Conservation (phyloP, 805 yeast species). For the Schwanniomyces vanrijiae region DNA sequence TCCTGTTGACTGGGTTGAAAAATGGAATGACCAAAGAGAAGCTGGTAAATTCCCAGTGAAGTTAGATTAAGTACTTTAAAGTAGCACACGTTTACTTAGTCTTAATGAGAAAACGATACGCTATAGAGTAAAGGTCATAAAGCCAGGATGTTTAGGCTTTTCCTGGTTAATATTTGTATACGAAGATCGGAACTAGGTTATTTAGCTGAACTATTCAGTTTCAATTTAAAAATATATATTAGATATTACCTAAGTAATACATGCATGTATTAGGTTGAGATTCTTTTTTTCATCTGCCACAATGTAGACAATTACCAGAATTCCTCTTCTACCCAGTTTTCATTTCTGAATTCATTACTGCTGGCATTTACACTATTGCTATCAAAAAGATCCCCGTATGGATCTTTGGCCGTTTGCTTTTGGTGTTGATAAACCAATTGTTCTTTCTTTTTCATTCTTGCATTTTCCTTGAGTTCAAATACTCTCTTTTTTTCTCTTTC, state of each 20-base stretch:
- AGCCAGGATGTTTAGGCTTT: neutral
- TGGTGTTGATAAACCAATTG: conserved; percentile 38
- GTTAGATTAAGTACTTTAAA: conserved; percentile 20
- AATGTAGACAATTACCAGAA: conserved; percentile 21
- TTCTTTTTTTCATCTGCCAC: neutral
- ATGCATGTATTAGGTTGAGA: conserved; percentile 1
- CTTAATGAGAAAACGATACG: neutral
- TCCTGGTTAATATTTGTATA: neutral
- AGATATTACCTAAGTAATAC: conserved; percentile 1
- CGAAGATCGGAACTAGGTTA: neutral
- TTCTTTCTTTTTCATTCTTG: conserved; percentile 40
- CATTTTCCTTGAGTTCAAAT: conserved; percentile 4
- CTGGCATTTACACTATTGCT: conserved; percentile 29
- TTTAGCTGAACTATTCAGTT: conserved; percentile 1
- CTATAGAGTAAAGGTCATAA: neutral
- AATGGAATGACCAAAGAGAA: conserved; percentile 85
- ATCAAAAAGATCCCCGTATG: conserved; percentile 35
- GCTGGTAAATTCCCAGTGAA: conserved; percentile 48
- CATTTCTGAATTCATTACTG: conserved; percentile 33
- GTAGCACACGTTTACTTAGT: neutral
- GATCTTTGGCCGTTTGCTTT: conserved; percentile 30
- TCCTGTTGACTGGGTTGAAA: conserved; percentile 82
- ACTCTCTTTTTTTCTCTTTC: conserved; percentile 31
- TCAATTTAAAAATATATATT: neutral
- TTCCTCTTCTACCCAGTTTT: conserved; percentile 40